phyloP scores from a whole-genome alignment of 1,284 basidiomycete genomes.

The Moniliella sp. region DNA sequence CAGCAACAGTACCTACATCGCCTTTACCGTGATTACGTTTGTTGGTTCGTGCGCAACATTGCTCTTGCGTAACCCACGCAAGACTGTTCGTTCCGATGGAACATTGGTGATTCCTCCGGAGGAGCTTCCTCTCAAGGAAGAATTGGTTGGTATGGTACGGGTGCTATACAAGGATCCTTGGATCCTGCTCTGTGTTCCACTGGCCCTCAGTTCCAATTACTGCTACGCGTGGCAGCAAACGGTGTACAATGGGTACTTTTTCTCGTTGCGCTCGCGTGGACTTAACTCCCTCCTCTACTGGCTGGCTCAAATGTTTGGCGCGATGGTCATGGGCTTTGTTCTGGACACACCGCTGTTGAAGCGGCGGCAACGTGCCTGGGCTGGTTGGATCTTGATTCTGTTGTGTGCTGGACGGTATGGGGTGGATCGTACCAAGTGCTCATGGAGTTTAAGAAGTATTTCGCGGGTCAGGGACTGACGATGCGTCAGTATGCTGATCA shows the following conservation, averaged over 20 bases:
- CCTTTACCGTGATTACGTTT: conserved; percentile 15
- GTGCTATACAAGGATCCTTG: conserved; percentile 11
- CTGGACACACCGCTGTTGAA: conserved; percentile 12
- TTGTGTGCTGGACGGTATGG: conserved; percentile 20
- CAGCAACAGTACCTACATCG: conserved; percentile 12
- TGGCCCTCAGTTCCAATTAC: conserved; percentile 19
- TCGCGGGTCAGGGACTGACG: too few species aligned
- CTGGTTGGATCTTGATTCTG: conserved; percentile 17
- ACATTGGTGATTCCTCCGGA: conserved; percentile 11
- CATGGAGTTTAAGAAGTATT: too few species aligned
- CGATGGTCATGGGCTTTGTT: conserved; percentile 13
- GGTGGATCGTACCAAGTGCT: conserved; percentile 18
- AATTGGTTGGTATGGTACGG: conserved; percentile 6
- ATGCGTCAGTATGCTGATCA: too few species aligned
- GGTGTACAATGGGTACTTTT: conserved; percentile 4
- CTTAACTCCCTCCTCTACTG: conserved; percentile 36
- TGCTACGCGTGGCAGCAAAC: conserved; percentile 26
- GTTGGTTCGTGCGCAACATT: conserved; percentile 10
- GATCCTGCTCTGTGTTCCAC: conserved; percentile 16
- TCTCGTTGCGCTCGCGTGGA: conserved; percentile 25
- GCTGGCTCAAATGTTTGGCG: conserved; percentile 30
- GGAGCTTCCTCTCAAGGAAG: conserved; percentile 11
- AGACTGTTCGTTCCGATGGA: conserved; percentile 14
- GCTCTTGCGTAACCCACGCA: conserved; percentile 13
- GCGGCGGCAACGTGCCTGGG: conserved; percentile 11